phyloP scores from a whole-genome alignment of 192 early-diverging fungal genomes.

The Dissophora ornata region DNA sequence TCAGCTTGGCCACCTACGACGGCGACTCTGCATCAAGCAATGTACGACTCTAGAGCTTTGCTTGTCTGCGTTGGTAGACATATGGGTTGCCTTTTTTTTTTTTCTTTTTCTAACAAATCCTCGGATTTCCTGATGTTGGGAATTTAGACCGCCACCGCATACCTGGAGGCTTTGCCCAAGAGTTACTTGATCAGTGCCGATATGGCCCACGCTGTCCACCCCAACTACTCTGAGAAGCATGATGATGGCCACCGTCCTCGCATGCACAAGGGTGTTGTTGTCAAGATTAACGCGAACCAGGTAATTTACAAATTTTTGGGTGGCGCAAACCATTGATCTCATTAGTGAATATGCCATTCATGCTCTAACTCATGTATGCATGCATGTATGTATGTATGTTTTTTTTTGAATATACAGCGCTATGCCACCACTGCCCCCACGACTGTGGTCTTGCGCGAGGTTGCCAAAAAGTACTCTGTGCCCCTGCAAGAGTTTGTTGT shows the following conservation, averaged over 20 bases:
- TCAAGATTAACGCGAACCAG: constrained; percentile 98
- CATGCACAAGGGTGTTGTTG: constrained; percentile 94
- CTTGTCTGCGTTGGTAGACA: too few species aligned
- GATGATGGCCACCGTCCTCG: constrained; percentile 93
- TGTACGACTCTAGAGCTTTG: constrained; percentile 13
- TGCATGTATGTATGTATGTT: too few species aligned
- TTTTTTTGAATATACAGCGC: constrained; percentile 49
- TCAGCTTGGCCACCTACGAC: constrained; percentile 59
- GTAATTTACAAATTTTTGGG: constrained; percentile 18
- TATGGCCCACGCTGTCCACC: constrained; percentile 83
- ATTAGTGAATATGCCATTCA: too few species aligned
- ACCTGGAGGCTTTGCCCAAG: constrained; percentile 86
- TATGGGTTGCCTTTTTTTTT: constrained; percentile 1
- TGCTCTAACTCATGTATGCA: too few species aligned
- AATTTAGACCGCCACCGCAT: constrained; percentile 65
- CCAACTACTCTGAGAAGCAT: constrained; percentile 82
- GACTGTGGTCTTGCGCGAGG: constrained; percentile 76
- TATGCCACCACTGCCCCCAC: constrained; percentile 84
- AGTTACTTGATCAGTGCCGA: constrained; percentile 92
- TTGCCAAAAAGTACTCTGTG: constrained; percentile 80
- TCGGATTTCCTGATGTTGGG: too few species aligned
- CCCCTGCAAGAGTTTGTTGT: constrained; percentile 93
- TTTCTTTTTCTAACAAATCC: constrained; percentile 15
- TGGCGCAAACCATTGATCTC: too few species aligned
- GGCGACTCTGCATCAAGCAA: constrained; percentile 3